phyloP scores from a whole-genome alignment of 2,329 filamentous ascomycete genomes.

The Diaporthe sp. region DNA sequence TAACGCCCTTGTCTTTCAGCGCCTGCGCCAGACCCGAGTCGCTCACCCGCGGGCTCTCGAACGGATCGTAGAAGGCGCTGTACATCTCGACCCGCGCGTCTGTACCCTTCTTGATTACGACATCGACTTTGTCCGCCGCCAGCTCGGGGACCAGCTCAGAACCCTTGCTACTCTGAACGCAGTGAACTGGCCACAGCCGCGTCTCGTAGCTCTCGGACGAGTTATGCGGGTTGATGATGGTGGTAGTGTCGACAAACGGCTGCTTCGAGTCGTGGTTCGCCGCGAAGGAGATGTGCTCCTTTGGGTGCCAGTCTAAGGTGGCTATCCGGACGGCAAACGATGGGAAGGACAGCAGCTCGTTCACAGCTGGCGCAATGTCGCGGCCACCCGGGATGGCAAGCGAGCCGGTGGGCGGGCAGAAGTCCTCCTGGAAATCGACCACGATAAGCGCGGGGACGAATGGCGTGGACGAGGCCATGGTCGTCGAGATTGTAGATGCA shows the following conservation, averaged over 20 bases:
- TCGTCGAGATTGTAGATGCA: slow-evolving; percentile 19
- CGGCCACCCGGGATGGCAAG: slow-evolving; percentile 84
- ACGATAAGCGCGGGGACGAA: slow-evolving; percentile 73
- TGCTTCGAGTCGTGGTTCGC: slow-evolving; percentile 76
- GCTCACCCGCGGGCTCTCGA: slow-evolving; percentile 69
- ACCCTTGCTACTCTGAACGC: slow-evolving; percentile 80
- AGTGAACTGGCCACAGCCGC: slow-evolving; percentile 91
- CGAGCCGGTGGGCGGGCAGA: slow-evolving; percentile 88
- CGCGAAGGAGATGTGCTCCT: slow-evolving; percentile 88
- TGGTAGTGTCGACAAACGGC: slow-evolving; percentile 75
- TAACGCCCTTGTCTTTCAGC: slow-evolving; percentile 71
- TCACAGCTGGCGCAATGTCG: slow-evolving; percentile 77
- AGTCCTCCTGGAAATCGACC: slow-evolving; percentile 94
- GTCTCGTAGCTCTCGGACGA: slow-evolving; percentile 72
- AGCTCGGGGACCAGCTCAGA: slow-evolving; percentile 82
- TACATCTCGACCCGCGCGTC: slow-evolving; percentile 89
- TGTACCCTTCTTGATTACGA: slow-evolving; percentile 82
- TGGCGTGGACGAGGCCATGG: slow-evolving; percentile 21
- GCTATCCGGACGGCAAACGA: slow-evolving; percentile 82
- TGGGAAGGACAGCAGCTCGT: slow-evolving; percentile 77
- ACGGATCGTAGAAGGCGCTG: slow-evolving; percentile 88
- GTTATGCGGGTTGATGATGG: slow-evolving; percentile 76
- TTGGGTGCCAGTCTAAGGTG: slow-evolving; percentile 93
- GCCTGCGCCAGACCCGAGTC: slow-evolving; percentile 73
- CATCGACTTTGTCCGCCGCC: slow-evolving; percentile 69